Base-by-base conservation (phyloP, 1,139 yeast species). In the Yamadazyma conglobata region DNA sequence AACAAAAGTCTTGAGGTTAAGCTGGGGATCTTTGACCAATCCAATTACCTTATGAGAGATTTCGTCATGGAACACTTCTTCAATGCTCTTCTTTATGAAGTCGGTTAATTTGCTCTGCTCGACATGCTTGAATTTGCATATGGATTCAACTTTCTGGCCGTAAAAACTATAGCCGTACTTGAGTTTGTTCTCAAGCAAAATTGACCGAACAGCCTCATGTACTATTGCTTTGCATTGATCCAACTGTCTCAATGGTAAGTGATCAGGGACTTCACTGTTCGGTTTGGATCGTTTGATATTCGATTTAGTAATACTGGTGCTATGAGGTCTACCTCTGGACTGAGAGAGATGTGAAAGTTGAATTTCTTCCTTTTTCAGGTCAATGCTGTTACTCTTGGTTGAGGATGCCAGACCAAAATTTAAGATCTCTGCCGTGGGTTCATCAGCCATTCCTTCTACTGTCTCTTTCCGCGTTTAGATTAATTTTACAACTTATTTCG, bases 101-200 rank as follows among this genome's bases (percentile, higher is more conserved):
- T 44, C 49, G 3, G 58, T 49, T 16, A 65, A 37, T 24, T 40
- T 42, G 15, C 60, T 48, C 35, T 60, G 64, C 39, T 64, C 69
- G 3, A 48, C 38, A 28, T 59, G 59, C 33, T 54, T 59, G 36
- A 43, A 52, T 17, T 55, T 47, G 37, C 70, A 63, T n/a, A 64
- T 40, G 10, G 53, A 44, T 39, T 64, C 68, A 4, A 59, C 61
- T 10, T 50, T 44, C 11, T 46, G 44, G 33, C 60, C 52, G 34
- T 62, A 52, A 15, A 48, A 44, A 7, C 54, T 53, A 38, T 50
- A 56, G 24, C 65, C 54, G 25, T 46, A 48, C 9, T 32, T 37
- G 14, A 56, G 35, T 2, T 39, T 35, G 4, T 35, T 21, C 9
- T 38, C 51, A 0, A 29, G n/a, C 6, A 65, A 43, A 2, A 64